Percentiles rank a stretch among this genome's conserved stretches.
Conservation (phyloP, 1,139 yeast genomes). For the Debaryomycetaceae sp. region DNA sequence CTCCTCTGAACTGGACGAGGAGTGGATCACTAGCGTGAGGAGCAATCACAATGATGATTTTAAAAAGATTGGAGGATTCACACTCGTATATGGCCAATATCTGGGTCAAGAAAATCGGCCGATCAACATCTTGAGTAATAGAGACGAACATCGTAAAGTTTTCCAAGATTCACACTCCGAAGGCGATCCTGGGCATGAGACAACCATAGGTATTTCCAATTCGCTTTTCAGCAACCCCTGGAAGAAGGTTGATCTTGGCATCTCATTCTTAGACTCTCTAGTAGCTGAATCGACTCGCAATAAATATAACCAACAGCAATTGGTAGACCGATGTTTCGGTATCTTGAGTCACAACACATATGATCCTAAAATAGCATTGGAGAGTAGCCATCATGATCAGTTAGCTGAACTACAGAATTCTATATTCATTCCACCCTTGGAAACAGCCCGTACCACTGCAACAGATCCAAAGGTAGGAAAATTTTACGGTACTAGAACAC, state of each 20-base stretch:
- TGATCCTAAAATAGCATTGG: conserved; percentile 22
- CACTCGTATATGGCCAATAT: conserved; percentile 67
- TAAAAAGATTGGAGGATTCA: conserved; percentile 74
- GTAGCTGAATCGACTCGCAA: conserved; percentile 25
- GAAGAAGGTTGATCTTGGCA: conserved; percentile 65
- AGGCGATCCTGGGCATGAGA: conserved; percentile 11
- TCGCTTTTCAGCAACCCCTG: conserved; percentile 64
- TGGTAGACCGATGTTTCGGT: conserved; percentile 51
- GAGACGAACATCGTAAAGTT: conserved; percentile 40
- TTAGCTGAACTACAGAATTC: conserved; percentile 51
- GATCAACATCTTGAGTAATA: conserved; percentile 49
- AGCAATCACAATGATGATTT: conserved; percentile 26
- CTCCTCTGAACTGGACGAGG: conserved; percentile 33
- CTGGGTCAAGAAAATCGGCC: conserved; percentile 17
- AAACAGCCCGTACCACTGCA: conserved; percentile 13
- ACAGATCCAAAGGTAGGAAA: conserved; percentile 32
- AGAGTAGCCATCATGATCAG: conserved; percentile 23
- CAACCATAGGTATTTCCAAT: conserved; percentile 60
- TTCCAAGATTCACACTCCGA: conserved; percentile 13
- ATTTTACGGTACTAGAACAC: conserved; percentile 87
- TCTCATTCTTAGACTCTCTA: conserved; percentile 34
- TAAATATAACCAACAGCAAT: conserved; percentile 29
- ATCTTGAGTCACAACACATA: conserved; percentile 50
- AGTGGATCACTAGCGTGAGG: conserved; percentile 44
- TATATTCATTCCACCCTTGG: conserved; percentile 69